A percentile compares a stretch with the other conserved stretches of the same genome.
Conservation (phyloP, 257 asterid species). For the Solanum commersonii region DNA sequence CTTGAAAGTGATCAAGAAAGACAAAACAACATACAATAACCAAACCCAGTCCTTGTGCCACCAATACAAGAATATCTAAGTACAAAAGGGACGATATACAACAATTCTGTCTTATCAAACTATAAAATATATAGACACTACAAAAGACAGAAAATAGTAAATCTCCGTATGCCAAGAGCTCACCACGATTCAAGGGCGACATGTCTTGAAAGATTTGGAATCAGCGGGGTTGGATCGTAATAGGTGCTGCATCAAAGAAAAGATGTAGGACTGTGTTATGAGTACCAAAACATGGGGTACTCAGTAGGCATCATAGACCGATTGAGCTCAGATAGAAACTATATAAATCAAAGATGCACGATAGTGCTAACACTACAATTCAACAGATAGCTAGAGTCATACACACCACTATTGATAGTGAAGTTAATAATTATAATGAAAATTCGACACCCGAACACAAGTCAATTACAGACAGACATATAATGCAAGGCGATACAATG, state of each 20-base stretch:
- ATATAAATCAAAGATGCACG: background rate
- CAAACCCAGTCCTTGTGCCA: background rate
- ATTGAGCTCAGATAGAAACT: background rate
- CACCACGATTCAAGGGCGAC: background rate
- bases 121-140: too few species aligned
- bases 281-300: background rate
- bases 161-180: too few species aligned
- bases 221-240: background rate
- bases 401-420: background rate
- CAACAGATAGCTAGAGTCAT: background rate
- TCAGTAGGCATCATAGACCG: background rate
- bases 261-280: background rate
- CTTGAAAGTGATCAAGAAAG: background rate
- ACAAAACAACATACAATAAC: background rate
- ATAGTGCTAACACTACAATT: background rate
- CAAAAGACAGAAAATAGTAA: too few species aligned
- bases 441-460: background rate
- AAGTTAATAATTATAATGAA: background rate
- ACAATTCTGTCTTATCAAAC: background rate
- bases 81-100: background rate
- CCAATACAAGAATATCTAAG: background rate
- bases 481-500: background rate
- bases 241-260: background rate
- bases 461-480: background rate
- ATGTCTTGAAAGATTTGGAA: background rate